Conservation (phyloP, 2,329 filamentous ascomycete genomes). For the Cylindrodendrum hubeiense region DNA sequence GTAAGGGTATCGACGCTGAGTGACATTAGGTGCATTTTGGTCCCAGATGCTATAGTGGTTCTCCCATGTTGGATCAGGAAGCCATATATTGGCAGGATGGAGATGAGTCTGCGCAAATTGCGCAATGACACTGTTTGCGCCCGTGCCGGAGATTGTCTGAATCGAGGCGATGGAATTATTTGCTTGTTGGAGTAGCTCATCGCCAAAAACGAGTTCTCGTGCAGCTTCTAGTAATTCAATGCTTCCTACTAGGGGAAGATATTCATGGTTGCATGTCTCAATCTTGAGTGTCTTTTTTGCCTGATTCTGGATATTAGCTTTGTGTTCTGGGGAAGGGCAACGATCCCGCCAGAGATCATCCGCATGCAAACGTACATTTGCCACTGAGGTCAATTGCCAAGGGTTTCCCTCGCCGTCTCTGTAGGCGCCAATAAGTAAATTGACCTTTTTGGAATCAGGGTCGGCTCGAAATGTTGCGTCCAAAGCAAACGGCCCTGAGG, state of each 20-base stretch:
- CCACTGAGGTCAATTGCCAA: neutral
- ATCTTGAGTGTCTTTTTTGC: slow-evolving; percentile 1
- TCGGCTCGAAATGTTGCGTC: neutral
- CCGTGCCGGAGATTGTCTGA: slow-evolving; percentile 53
- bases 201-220: neutral
- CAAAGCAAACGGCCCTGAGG: slow-evolving; percentile 1
- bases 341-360: too few relatives aligned
- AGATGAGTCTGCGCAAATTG: slow-evolving; percentile 38
- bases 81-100: slow-evolving; percentile 44
- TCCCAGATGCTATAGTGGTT: slow-evolving; percentile 57
- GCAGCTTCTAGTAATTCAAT: neutral
- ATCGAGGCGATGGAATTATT: slow-evolving; percentile 40
- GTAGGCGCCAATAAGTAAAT: slow-evolving; percentile 7
- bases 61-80: slow-evolving; percentile 56
- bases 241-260: neutral
- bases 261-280: slow-evolving; percentile 4
- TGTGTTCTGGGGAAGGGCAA: too few relatives aligned
- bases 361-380: neutral
- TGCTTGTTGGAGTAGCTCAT: neutral
- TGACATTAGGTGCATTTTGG: slow-evolving; percentile 36
- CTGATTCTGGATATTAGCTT: neutral
- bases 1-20: slow-evolving; percentile 47
- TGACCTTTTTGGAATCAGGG: neutral
- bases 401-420: slow-evolving; percentile 2
- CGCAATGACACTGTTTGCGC: slow-evolving; percentile 49